These are phyloP conservation scores for Yarrowia divulgata DNA, from an alignment of 805 yeast genomes.

Conservation along the genomic window DNA sequence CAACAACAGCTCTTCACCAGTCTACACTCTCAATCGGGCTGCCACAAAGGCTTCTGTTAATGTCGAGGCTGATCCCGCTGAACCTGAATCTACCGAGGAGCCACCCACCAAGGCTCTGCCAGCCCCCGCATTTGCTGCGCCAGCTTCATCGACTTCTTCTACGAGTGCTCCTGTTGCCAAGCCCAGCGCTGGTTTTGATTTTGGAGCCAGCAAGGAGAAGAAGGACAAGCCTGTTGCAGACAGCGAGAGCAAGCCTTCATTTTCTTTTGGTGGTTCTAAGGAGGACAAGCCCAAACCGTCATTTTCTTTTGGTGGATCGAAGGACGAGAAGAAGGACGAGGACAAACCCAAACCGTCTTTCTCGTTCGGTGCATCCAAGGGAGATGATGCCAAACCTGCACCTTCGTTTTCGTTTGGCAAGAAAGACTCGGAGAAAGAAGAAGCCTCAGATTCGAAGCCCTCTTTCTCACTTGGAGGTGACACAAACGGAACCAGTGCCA, in stretches of 20 bases:
- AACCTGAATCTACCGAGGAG: neutral
- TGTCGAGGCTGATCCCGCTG: neutral
- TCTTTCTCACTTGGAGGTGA: neutral
- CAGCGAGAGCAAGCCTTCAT: neutral
- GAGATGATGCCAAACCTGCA: neutral
- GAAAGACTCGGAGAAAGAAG: neutral
- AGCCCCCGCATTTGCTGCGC: neutral
- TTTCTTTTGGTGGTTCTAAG: slow-evolving; percentile 3
- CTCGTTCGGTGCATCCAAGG: slow-evolving; percentile 9
- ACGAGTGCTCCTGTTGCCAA: neutral
- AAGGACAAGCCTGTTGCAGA: too few species aligned
- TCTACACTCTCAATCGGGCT: slow-evolving; percentile 17
- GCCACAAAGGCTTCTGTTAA: neutral
- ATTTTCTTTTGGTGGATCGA: neutral
- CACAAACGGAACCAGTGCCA: neutral
- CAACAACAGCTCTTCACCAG: neutral
- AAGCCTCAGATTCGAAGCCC: neutral
- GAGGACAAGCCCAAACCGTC: slow-evolving; percentile 5
- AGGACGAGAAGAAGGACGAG: neutral
- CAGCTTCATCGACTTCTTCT: neutral
- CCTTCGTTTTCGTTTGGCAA: slow-evolving; percentile 15
- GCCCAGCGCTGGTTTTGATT: slow-evolving; percentile 30
- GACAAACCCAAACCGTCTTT: slow-evolving; percentile 8
- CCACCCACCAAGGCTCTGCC: slow-evolving; percentile 8
- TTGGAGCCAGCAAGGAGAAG: slow-evolving; percentile 5